Evolutionary conservation across 345 rosid genomes (phyloP), one percentile per base, ranked within the genome.

Genomic region (Acer saccharum): DNA sequence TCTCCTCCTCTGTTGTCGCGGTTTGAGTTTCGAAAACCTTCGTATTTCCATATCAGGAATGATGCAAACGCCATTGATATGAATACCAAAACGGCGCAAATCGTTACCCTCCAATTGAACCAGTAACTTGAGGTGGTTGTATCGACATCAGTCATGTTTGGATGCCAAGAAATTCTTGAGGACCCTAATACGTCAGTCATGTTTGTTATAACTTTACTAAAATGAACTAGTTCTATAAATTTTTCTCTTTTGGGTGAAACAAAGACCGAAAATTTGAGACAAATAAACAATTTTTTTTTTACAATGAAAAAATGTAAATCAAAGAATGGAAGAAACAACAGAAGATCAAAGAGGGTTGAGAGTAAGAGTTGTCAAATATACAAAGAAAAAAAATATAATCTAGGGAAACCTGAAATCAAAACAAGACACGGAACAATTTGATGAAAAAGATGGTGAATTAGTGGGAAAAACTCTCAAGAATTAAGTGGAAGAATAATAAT

Each of bases 91-190:
- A 86, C 75, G 39, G 78, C 90, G 83, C 98, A 97, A 73, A 93
- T 76, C 29, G 88, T 77, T n/a, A 94, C 91, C 85, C 98, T 90
- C 99, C 99, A 97, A 78, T 89, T 97, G 74, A 90, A 63, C 99
- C 99, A 97, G 89, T 94, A 97, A 25, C 79, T 82, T 64, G 88
- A 54, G 78, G 81, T 55, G 14, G 93, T 90, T 7, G 98, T 89
- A 79, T 93, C 80, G 71, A 77, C 81, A 35, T 35, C 39, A 58
- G 90, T 86, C 89, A 86, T 84, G 66, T 68, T 85, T n/a, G 92
- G 93, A 43, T 90, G 84, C 97, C 97, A 91, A n/a, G 90, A 82
- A 66, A 80, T 71, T 50, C 69, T 76, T 71, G 84, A 64, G 69
- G 86, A 81, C 69, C 85, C 92, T 79, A 86, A 43, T 73, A 66